Percentiles rank a stretch among this genome's conserved stretches.
These are phyloP conservation scores for Lindgomyces ingoldianus DNA, from an alignment of 495 filamentous ascomycete species.

Conservation along the genomic window DNA sequence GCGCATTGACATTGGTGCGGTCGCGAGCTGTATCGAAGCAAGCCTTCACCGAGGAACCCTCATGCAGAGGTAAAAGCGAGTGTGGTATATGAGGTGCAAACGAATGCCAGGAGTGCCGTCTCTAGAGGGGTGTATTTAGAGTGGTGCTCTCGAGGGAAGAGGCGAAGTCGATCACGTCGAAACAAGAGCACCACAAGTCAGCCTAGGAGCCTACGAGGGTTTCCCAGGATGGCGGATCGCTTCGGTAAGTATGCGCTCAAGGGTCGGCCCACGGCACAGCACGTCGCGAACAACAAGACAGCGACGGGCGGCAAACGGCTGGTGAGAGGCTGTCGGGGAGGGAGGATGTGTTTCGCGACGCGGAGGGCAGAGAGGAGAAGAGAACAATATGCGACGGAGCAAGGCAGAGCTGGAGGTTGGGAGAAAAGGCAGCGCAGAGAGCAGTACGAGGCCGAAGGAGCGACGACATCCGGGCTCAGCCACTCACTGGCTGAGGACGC, in stretches of 20 bases:
- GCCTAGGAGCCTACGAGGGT: slow-evolving; percentile 25
- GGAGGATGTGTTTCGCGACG: no score
- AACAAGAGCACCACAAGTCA: slow-evolving; percentile 28
- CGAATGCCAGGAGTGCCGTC: not conserved
- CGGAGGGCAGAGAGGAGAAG: not conserved
- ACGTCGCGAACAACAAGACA: not conserved
- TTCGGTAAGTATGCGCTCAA: slow-evolving; percentile 7
- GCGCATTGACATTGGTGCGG: slow-evolving; percentile 26
- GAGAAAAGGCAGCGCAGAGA: not conserved
- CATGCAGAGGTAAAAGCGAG: slow-evolving; percentile 14
- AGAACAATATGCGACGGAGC: not conserved
- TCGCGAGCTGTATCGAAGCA: not conserved
- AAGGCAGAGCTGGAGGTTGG: no score
- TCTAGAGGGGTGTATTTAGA: not conserved
- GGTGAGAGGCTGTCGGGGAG: not conserved
- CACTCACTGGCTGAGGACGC: slow-evolving; percentile 7
- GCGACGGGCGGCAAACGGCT: not conserved
- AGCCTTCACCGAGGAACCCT: slow-evolving; percentile 6
- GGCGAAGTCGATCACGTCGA: not conserved
- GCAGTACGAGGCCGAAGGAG: not conserved
- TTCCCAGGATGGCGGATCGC: slow-evolving; percentile 27
- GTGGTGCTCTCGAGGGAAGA: not conserved
- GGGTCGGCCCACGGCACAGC: not conserved
- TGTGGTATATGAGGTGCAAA: slow-evolving; percentile 7
- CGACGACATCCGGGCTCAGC: slow-evolving; percentile 3